Conservation (phyloP, 2,329 filamentous ascomycete genomes). For the Pseudogymnoascus sp. region DNA sequence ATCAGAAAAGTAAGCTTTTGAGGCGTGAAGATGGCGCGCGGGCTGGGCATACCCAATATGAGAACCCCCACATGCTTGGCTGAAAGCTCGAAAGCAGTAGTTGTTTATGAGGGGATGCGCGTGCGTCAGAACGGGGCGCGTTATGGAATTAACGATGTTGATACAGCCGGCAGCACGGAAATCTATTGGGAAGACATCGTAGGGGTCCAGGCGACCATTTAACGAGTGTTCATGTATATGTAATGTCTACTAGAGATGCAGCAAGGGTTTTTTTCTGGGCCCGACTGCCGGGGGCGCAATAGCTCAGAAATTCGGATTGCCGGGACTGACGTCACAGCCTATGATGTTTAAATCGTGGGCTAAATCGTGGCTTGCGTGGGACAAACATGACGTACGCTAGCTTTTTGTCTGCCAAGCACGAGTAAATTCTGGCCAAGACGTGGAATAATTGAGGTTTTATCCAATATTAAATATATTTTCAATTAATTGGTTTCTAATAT, state of each 20-base stretch:
- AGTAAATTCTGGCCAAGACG: not conserved
- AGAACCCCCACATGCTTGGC: constrained; percentile 27
- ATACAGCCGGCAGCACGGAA: not conserved
- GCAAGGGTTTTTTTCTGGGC: not conserved
- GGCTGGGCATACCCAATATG: constrained; percentile 38
- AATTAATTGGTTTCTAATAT: not conserved
- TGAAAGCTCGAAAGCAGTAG: not conserved
- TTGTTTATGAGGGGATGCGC: not conserved
- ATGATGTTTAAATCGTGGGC: constrained; percentile 1
- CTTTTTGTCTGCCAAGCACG: not conserved
- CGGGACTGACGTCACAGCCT: not conserved
- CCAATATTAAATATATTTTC: not conserved
- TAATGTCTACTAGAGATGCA: not conserved
- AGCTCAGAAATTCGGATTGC: constrained; percentile 5
- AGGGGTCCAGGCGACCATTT: not conserved
- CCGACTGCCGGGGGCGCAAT: not conserved
- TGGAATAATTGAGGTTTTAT: not conserved
- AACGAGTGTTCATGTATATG: constrained; percentile 1
- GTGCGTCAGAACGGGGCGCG: not conserved
- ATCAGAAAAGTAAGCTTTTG: constrained; percentile 11
- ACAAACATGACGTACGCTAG: too few species aligned
- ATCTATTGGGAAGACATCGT: not conserved
- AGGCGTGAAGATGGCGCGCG: not conserved
- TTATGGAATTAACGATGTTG: not conserved
- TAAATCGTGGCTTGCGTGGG: not conserved